Evolutionary conservation across 805 yeast species (phyloP).

Genomic region (Candida ortonii): DNA sequence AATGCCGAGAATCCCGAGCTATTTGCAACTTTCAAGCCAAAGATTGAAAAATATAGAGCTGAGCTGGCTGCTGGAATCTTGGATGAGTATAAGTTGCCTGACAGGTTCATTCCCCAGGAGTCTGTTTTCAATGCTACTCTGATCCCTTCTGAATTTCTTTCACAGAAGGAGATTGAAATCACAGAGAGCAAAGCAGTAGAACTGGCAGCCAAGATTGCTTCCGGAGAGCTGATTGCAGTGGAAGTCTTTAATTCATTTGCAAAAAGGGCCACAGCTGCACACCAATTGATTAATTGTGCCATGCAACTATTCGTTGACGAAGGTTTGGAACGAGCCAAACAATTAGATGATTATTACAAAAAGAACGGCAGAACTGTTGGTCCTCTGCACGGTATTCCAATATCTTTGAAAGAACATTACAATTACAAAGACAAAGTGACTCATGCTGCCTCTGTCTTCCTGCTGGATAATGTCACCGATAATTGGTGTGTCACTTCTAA

Average conservation of each 20-base stretch:
- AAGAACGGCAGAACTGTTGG: conserved; percentile 48
- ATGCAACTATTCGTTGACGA: conserved; percentile 46
- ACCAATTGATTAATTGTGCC: conserved; percentile 49
- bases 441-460: conserved; percentile 46
- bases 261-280: conserved; percentile 46
- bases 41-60: conserved; percentile 32
- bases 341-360: conserved; percentile 47
- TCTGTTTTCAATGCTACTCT: conserved; percentile 26
- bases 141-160: conserved; percentile 31
- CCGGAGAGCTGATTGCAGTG: conserved; percentile 39
- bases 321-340: conserved; percentile 46
- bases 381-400: conserved; percentile 62
- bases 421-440: conserved; percentile 49
- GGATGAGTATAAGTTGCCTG: conserved; percentile 25
- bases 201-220: conserved; percentile 35
- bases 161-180: conserved; percentile 39
- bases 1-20: conserved; percentile 22
- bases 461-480: conserved; percentile 38
- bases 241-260: conserved; percentile 46
- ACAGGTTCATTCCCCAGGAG: conserved; percentile 15
- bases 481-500: conserved; percentile 41
- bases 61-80: conserved; percentile 28
- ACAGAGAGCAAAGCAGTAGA: conserved; percentile 39
- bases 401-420: conserved; percentile 60
- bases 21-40: conserved; percentile 32